A percentile compares a stretch with the other conserved stretches of the same genome.
Evolutionary conservation across 1,284 basidiomycete genomes (phyloP).

Genomic region (Amylostereum areolatum): DNA sequence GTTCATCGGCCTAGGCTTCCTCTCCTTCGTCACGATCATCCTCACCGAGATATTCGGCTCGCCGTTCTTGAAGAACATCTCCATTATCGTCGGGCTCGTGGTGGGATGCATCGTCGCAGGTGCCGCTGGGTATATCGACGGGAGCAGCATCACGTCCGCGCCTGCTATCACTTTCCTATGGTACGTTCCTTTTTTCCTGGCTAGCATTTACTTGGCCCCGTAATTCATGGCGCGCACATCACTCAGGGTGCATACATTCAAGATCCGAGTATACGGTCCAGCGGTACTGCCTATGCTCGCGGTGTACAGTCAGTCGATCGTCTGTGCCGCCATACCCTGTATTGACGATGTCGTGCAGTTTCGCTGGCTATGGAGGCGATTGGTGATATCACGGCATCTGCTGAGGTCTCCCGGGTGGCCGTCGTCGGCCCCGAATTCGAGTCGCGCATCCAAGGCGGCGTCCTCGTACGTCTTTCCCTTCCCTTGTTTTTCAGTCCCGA

Average conservation of each 20-base stretch:
- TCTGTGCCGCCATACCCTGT: no score
- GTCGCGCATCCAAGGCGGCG: constrained; percentile 77
- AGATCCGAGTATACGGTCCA: constrained; percentile 72
- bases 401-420: constrained; percentile 70
- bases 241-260: constrained; percentile 71
- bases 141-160: constrained; percentile 53
- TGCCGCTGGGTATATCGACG: constrained; percentile 68
- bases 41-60: constrained; percentile 75
- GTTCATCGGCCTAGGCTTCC: constrained; percentile 82
- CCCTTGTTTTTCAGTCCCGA: not conserved
- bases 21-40: constrained; percentile 75
- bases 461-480: constrained; percentile 47
- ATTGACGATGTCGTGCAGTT: constrained; percentile 42
- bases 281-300: constrained; percentile 82
- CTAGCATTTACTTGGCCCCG: no score
- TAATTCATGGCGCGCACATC: no score
- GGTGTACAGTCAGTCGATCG: constrained; percentile 55
- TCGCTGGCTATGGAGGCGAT: constrained; percentile 80
- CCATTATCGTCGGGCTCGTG: constrained; percentile 67
- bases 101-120: constrained; percentile 79
- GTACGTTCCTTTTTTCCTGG: constrained; percentile 22
- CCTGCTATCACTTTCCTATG: constrained; percentile 80
- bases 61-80: constrained; percentile 77
- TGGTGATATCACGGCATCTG: constrained; percentile 81
- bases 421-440: constrained; percentile 74